Evolutionary conservation across 2,329 filamentous ascomycete species (phyloP), one percentile per base, ranked within the genome.

Genomic region (Bretziella fagacearum): DNA sequence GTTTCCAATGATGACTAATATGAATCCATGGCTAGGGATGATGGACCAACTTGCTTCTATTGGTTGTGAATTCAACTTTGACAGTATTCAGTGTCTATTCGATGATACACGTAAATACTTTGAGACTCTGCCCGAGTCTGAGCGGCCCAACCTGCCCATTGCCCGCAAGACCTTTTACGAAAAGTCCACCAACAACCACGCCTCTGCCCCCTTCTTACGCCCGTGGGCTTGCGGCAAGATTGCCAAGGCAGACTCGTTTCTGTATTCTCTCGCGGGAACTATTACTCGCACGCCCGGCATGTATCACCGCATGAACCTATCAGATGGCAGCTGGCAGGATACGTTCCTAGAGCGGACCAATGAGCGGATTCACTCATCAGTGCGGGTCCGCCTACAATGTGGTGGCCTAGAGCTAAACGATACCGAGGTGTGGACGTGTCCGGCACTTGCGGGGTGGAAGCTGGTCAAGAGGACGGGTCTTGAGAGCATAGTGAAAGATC

Each of bases 31-130:
- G 4, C 4, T 47, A 70, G 67, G 68, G 69, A 72, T 72, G 69
- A 70, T 71, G 66, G 70, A 73, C 42, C 70, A 73, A 52, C 60
- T 73, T 41, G 62, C 65, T 3, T 69, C 67, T 4, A 59, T 73
- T 4, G 68, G 67, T 5, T 63, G 69, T 27, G 68, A 73, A 53
- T 72, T 72, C 51, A 60, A 69, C 52, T 52, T 59, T 2, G 57
- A 56, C 0, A 63, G 39, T 57, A 61, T 20, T 64, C 65, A 50
- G 8, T 29, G 48, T 6, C 29, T 53, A 13, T 52, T 53, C 30
- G 33, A 44, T 6, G 45, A 47, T 15, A 46, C 56, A 1, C 47
- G 53, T n/a, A 51, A 56, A 3, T 61, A 58, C 44, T 65, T 65
- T 46, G 46, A 47, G 27, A 39, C 32, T 25, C 26, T 48, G 5